Evolutionary conservation across 2,329 filamentous ascomycete species (phyloP), one percentile per base, ranked within the genome.

Genomic region (Colletotrichum gloeosporioides): DNA sequence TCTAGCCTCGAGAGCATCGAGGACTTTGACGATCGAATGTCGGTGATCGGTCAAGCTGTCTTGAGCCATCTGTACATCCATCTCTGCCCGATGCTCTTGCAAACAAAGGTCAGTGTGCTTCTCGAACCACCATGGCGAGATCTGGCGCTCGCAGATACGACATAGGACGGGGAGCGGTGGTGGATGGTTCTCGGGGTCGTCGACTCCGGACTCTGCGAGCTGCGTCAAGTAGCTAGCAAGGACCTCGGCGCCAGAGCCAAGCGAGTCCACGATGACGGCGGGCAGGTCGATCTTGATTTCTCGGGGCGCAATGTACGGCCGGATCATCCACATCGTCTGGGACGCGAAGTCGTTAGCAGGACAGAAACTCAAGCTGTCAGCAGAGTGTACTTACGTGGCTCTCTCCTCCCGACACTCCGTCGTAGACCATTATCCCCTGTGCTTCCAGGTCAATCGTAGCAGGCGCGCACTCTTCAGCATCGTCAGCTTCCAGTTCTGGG

Each of bases 291-390:
- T 99, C 78, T 98, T 98, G 82, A 99, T 95, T 87, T 99, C 96
- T 79, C 96, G 92, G 8, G 96, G 95, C 55, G 94, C 91, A 55
- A 96, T 93, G 85, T 96, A 98, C 4, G 96, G 97, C 78, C 97
- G 95, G 79, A 99, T 92, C 96, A 99, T 99, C 97, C 97, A 99
- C 98, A 99, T 99, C 22, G 95, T 98, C 95, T 98, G 80, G 39
- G 66, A 39, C 15, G 34, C 31, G 12, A 22, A 25, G 25, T 18
- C 16, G 44, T 79, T 69, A 78, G 75, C 39, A n/a, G 32, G 22
- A 13, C 18, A 18, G 16, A 16, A 31, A 9, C 29, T 53, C 18
- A 69, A 57, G 36, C 16, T n/a, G 36, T 67, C 8, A 73, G 13
- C 44, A 8, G 27, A 32, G 13, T 69, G 73, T 71, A 90, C 95